Percentiles rank a stretch among this genome's conserved stretches.
Conservation (phyloP, 2,329 filamentous ascomycete species). For the Boeremia lycopersici region DNA sequence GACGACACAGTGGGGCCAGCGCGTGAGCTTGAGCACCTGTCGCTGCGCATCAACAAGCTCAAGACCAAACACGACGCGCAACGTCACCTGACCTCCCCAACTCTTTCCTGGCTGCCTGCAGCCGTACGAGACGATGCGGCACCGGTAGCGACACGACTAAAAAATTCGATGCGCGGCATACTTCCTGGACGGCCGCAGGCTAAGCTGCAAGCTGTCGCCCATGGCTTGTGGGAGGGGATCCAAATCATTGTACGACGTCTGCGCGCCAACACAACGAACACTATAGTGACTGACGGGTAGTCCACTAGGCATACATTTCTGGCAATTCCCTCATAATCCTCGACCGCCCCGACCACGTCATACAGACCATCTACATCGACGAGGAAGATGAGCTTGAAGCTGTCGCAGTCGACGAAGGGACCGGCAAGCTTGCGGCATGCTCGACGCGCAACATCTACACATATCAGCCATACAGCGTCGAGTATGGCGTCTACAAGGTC, state of each 20-base stretch:
- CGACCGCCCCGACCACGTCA: conserved; percentile 71
- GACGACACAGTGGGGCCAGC: conserved; percentile 39
- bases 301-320: conserved; percentile 78
- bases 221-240: conserved; percentile 73
- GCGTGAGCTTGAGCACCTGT: conserved; percentile 35
- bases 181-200: conserved; percentile 79
- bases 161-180: conserved; percentile 70
- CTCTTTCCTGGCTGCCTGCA: not conserved
- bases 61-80: conserved; percentile 7
- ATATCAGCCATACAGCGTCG: conserved; percentile 75
- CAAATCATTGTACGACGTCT: conserved; percentile 69
- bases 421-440: conserved; percentile 83
- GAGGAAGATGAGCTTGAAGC: conserved; percentile 72
- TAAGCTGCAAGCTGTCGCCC: conserved; percentile 77
- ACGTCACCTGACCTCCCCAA: conserved; percentile 3
- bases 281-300: conserved; percentile 15
- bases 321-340: conserved; percentile 88
- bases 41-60: conserved; percentile 4
- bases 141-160: conserved; percentile 27
- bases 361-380: conserved; percentile 92
- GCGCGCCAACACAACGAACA: conserved; percentile 1
- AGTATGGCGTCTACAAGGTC: conserved; percentile 77
- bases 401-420: conserved; percentile 78
- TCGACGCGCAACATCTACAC: conserved; percentile 71
- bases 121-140: conserved; percentile 23